A percentile compares a stretch with the other conserved stretches of the same genome.
These are phyloP conservation scores for Fistulinella prunicolor DNA, from an alignment of 768 basidiomycete genomes.

Conservation along the genomic window DNA sequence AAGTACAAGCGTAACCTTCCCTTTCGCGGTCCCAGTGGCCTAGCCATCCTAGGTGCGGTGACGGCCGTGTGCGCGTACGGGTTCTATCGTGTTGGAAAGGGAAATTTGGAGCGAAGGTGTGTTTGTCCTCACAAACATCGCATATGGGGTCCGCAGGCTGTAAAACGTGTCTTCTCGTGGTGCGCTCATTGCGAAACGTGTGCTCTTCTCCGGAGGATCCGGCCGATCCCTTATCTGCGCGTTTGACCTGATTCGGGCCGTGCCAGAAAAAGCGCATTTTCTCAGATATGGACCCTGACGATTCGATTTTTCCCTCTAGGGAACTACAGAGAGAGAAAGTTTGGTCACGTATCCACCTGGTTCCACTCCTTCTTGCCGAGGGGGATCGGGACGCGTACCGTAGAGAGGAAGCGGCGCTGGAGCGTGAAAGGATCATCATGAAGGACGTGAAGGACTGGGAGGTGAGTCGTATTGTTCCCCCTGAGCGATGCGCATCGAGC, in stretches of 20 bases:
- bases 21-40: slow-evolving; percentile 79
- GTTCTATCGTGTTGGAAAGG: slow-evolving; percentile 87
- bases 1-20: slow-evolving; percentile 97
- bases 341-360: slow-evolving; percentile 94
- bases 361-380: slow-evolving; percentile 90
- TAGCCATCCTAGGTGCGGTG: slow-evolving; percentile 83
- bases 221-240: slow-evolving; percentile 45
- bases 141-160: slow-evolving; percentile 53
- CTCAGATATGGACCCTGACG: slow-evolving; percentile 42
- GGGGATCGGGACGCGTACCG: slow-evolving; percentile 88
- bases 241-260: slow-evolving; percentile 38
- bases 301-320: slow-evolving; percentile 47
- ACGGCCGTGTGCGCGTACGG: slow-evolving; percentile 84
- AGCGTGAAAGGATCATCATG: slow-evolving; percentile 88
- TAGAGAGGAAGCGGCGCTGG: slow-evolving; percentile 71
- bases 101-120: slow-evolving; percentile 90
- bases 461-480: slow-evolving; percentile 53
- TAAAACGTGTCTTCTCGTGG: slow-evolving; percentile 57
- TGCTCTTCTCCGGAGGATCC: slow-evolving; percentile 46
- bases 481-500: slow-evolving; percentile 22
- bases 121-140: slow-evolving; percentile 35
- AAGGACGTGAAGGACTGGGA: slow-evolving; percentile 91
- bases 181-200: slow-evolving; percentile 74
- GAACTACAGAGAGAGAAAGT: slow-evolving; percentile 90
- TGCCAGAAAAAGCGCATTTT: slow-evolving; percentile 37